Conservation (phyloP, 2,329 filamentous ascomycete genomes). For the Leptographium galeiforme region DNA sequence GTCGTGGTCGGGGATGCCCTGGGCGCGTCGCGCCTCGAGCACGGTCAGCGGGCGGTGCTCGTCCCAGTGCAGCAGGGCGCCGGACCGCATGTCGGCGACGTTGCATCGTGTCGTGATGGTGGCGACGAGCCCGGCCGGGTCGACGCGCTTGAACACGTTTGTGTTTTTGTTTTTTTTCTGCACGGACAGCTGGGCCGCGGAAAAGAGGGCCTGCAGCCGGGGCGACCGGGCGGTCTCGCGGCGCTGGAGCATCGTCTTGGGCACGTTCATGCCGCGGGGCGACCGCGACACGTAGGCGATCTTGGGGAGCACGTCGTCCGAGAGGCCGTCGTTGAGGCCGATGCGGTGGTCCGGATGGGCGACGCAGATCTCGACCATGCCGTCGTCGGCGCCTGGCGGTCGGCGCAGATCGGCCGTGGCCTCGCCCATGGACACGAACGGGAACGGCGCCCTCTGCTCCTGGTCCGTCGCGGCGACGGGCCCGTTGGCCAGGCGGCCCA, state of each 20-base stretch:
- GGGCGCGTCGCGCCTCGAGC: constrained; percentile 53
- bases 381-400: constrained; percentile 37
- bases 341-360: constrained; percentile 58
- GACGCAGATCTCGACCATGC: constrained; percentile 47
- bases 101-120: constrained; percentile 46
- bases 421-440: constrained; percentile 37
- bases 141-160: constrained; percentile 28
- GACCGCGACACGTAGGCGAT: constrained; percentile 45
- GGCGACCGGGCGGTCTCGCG: constrained; percentile 23
- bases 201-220: constrained; percentile 23
- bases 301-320: constrained; percentile 26
- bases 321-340: constrained; percentile 26
- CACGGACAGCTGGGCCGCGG: constrained; percentile 4
- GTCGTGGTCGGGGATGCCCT: constrained; percentile 58
- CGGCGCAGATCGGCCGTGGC: constrained; percentile 46
- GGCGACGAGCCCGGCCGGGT: constrained; percentile 33
- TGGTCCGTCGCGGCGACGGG: constrained; percentile 39
- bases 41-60: constrained; percentile 49
- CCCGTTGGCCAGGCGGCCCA: constrained; percentile 49
- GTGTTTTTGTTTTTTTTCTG: constrained; percentile 6
- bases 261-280: constrained; percentile 41
- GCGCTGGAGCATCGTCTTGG: constrained; percentile 26
- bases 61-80: constrained; percentile 49
- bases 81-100: constrained; percentile 40
- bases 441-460: constrained; percentile 41